phyloP scores from a whole-genome alignment of 1,284 basidiomycete species.

The Microbotryomycetes sp. region DNA sequence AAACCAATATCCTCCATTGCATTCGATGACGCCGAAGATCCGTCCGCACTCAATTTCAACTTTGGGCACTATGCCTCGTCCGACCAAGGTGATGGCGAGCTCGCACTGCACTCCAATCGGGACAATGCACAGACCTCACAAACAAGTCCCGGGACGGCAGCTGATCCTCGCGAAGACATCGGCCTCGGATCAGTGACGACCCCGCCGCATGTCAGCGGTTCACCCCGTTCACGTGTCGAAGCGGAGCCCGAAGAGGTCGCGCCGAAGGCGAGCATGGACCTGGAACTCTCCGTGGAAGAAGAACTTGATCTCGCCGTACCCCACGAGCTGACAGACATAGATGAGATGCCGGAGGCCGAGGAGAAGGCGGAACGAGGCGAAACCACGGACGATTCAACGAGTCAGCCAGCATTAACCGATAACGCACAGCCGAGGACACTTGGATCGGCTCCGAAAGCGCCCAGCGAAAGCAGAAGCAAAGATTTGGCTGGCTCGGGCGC shows the following conservation, averaged over 20 bases:
- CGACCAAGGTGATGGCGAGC: background rate
- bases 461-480: too few relatives aligned
- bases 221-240: background rate
- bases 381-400: too few relatives aligned
- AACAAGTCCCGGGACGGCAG: background rate
- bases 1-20: background rate
- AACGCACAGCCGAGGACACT: too few relatives aligned
- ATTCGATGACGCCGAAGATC: background rate
- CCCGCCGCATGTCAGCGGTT: background rate
- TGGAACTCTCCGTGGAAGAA: background rate
- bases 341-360: background rate
- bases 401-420: too few relatives aligned
- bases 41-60: background rate
- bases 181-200: background rate
- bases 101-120: background rate
- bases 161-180: background rate
- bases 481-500: too few relatives aligned
- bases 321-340: conserved; percentile 6
- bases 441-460: too few relatives aligned
- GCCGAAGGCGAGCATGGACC: too few relatives aligned
- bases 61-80: background rate
- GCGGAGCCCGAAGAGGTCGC: background rate
- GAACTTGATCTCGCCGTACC: background rate
- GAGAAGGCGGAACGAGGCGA: background rate
- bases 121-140: background rate